Percentiles rank a stretch among this genome's conserved stretches.
These are phyloP conservation scores for Pholiota microspora DNA, from an alignment of 768 basidiomycete genomes.

Conservation along the genomic window DNA sequence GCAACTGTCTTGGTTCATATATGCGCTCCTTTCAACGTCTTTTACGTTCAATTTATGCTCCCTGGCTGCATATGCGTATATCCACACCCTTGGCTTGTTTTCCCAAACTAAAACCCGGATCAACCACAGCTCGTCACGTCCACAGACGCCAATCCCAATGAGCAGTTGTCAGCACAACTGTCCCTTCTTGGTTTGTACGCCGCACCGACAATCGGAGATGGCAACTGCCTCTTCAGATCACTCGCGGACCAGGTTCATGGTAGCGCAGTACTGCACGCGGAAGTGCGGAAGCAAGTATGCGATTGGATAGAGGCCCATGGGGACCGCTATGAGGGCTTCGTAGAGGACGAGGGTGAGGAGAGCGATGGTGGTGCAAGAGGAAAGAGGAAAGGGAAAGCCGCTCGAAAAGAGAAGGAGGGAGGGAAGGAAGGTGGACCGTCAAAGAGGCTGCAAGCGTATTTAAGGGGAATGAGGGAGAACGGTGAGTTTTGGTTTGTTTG, in stretches of 20 bases:
- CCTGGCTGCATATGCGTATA: background rate
- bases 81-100: no score
- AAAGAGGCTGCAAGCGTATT: conserved; percentile 39
- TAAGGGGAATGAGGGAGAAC: conserved; percentile 76
- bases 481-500: conserved; percentile 41
- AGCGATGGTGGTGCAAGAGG: conserved; percentile 73
- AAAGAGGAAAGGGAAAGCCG: conserved; percentile 59
- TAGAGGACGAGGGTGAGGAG: conserved; percentile 79
- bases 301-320: conserved; percentile 74
- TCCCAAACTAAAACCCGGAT: no score
- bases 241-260: conserved; percentile 87
- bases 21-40: no score
- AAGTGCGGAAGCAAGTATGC: conserved; percentile 74
- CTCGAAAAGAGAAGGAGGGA: conserved; percentile 34
- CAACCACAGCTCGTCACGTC: conserved; percentile 60
- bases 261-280: conserved; percentile 62
- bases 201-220: conserved; percentile 84
- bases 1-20: no score
- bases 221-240: conserved; percentile 92
- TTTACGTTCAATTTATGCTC: no score
- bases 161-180: conserved; percentile 70
- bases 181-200: conserved; percentile 80
- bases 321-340: conserved; percentile 80
- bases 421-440: conserved; percentile 54
- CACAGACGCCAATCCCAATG: conserved; percentile 30